Evolutionary conservation across 768 basidiomycete genomes (phyloP), one percentile per base, ranked within the genome.

Genomic region (Gyrodon lividus): DNA sequence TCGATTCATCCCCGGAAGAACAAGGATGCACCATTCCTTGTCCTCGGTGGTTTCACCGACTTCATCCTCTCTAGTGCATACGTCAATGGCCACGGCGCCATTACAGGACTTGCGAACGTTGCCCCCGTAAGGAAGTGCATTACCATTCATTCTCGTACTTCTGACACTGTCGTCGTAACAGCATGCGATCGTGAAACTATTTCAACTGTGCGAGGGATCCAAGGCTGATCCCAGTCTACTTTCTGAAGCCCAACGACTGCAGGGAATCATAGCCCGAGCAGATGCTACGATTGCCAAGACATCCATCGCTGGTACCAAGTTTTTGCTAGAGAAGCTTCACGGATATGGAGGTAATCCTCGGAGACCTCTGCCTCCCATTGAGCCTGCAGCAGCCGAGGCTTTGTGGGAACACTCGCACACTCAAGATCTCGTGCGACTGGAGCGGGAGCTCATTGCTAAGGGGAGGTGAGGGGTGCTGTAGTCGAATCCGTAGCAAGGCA

Each of bases 81-180:
- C 62, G 86, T 79, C 26, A 83, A 84, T 55, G 92, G 79, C 2
- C 86, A 94, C 59, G 94, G 94, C 42, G 92, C 90, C 43, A 96
- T 96, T 65, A 92, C 89, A 30, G 93, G 93, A 41, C 82, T 95
- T 17, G 92, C 80, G 7, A 95, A 95, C 65, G 65, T 94, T 50
- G 84, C 87, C 40, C 91, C 90, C 9, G 89, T 86, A 59, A 52
- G 79, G 58, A 35, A 45, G 30, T 26, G 44, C 3, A 37, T 23
- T 52, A 52, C 52, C 12, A 26, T n/a, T 35, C 35, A 31, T 22
- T 22, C 28, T 50, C 37, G 38, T 33, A 30, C 5, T 40, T 17
- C 16, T 58, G 26, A 54, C 43, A 46, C 43, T 31, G 31, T n/a
- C 23, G 26, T 40, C 39, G 37, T 49, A 54, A 38, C 62, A 89